Evolutionary conservation across 2,329 filamentous ascomycete species (phyloP), one percentile per base, ranked within the genome.

Genomic region (Sporothrix protearum): DNA sequence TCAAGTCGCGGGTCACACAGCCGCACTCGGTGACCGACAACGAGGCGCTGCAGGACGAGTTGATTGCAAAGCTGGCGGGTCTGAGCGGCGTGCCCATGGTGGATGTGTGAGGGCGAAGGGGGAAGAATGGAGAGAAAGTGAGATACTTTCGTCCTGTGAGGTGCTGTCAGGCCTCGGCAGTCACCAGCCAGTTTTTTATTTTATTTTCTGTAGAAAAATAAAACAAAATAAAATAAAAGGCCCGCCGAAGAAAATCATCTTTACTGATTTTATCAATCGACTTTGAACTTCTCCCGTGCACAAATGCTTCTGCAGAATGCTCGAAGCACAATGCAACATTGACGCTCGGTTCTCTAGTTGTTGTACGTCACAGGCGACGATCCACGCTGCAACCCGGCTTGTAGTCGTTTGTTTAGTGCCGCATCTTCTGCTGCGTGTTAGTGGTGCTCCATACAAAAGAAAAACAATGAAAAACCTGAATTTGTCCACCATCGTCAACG

Each of bases 41-140:
- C 70, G 79, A 79, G 49, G 75, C 73, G 69, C 77, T 78, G 59
- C 85, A 87, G 75, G 82, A 86, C 14, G 77, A 77, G 73, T 75
- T 87, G 45, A 71, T 87, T 71, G 76, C 79, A 69, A 74, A 77
- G 16, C 73, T 82, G 71, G 78, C 77, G 47, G 74, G 76, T 22
- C 76, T 80, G 9, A 78, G 75, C 33, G 77, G 76, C 10, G 73
- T 78, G 9, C 36, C 51, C n/a, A 33, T 69, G 39, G 10, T 25
- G 36, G 22, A 64, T 64, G 12, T 45, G 5, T 63, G 33, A 61
- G 8, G 12, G 55, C 16, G 55, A 39, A n/a, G n/a, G n/a, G n/a
- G n/a, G n/a, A n/a, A n/a, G n/a, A n/a, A n/a, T n/a, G n/a, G n/a
- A n/a, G n/a, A n/a, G 55, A 30, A 4, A 2, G 7, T n/a, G n/a